These are phyloP conservation scores for Coniochaeta hoffmannii DNA, from an alignment of 2,329 filamentous ascomycete genomes.

Conservation along the genomic window DNA sequence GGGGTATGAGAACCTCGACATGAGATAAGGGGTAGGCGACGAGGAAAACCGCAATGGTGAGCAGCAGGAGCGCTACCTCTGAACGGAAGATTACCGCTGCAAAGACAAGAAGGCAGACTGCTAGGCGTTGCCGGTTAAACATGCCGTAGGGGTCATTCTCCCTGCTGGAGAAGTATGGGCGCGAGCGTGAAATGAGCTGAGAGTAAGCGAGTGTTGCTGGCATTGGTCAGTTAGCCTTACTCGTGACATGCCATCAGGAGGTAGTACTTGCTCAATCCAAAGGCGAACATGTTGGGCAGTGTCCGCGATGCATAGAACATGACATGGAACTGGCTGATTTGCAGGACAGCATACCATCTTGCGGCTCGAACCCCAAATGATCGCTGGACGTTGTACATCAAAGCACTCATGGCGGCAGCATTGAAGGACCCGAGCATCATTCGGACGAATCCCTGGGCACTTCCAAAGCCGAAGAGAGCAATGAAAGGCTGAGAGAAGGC, in stretches of 20 bases:
- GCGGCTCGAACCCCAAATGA: conserved; percentile 63
- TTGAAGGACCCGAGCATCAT: conserved; percentile 74
- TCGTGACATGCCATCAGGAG: neutral
- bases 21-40: conserved; percentile 48
- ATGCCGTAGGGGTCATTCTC: conserved; percentile 18
- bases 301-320: conserved; percentile 89
- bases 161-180: neutral
- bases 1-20: conserved; percentile 51
- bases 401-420: conserved; percentile 57
- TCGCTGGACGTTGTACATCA: conserved; percentile 53
- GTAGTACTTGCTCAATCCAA: conserved; percentile 63
- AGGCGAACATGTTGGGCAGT: conserved; percentile 94
- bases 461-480: conserved; percentile 43
- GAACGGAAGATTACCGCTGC: conserved; percentile 82
- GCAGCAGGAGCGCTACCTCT: conserved; percentile 77
- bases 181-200: conserved; percentile 32
- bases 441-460: conserved; percentile 59
- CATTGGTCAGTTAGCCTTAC: neutral
- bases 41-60: conserved; percentile 57
- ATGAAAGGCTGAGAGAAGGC: conserved; percentile 63
- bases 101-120: conserved; percentile 69
- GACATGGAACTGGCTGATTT: conserved; percentile 83
- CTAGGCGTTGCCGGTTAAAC: conserved; percentile 47
- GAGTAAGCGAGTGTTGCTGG: conserved; percentile 59
- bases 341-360: conserved; percentile 73